Evolutionary conservation across 371 early-diverging fungal genomes (phyloP), one percentile per base, ranked within the genome.

Genomic region (Actinomucor elegans): DNA sequence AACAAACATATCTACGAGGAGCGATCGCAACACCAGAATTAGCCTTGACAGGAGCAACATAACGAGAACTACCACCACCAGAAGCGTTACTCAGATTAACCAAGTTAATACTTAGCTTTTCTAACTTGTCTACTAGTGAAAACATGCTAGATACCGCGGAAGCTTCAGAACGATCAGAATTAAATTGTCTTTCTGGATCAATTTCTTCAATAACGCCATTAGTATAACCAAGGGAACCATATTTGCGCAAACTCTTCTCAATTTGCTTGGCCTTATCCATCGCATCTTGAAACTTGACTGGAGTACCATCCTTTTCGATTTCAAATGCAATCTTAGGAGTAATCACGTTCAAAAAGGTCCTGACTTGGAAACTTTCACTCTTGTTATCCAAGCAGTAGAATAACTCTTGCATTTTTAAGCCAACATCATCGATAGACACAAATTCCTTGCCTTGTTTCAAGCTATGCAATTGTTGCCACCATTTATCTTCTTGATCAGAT

Each of bases 401-500:
- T 5, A 59, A n/a, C 29, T 59, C 59, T 8, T 44, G 28, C 43
- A 59, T 23, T 24, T 29, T 42, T 2, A 59, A 8, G 4, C 43
- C 36, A 0, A 59, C 8, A 5, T 59, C 49, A 14, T 53, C 50
- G 6, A 49, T 28, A 37, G 36, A 26, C 8, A 29, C 32, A 17
- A 20, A 11, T 9, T 38, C 26, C 4, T 36, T 24, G 3, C 24
- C 24, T 50, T 57, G 57, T 18, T 33, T 45, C 20, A 51, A 7
- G 1, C 2, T 24, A 3, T 50, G 26, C 2, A 57, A 4, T 18
- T 35, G n/a, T 1, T 5, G 1, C 49, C 57, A 50, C 50, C 57
- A 57, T 46, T 27, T 15, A 42, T 56, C 53, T 31, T 57, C 57
- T 24, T 45, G 40, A 31, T 41, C 38, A 62, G 63, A 20, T 28